A percentile compares a stretch with the other conserved stretches of the same genome.
phyloP scores from a whole-genome alignment of 108 stramenopile species.

The Fistulifera pelliculosa region DNA sequence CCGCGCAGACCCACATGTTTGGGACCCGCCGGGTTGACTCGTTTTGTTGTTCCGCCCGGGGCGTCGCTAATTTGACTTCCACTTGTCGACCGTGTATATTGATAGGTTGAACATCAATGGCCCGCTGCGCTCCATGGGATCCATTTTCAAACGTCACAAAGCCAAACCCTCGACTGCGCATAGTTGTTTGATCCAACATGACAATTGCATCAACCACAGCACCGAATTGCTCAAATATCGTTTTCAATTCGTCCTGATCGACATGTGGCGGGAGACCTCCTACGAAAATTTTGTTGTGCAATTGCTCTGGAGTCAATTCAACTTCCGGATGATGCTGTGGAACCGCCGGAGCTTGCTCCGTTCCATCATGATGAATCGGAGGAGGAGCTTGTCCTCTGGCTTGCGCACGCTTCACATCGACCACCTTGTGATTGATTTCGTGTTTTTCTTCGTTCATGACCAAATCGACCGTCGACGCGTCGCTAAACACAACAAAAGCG shows the following conservation, averaged over 20 bases:
- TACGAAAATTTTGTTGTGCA: slow-evolving; percentile 47
- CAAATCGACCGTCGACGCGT: slow-evolving; percentile 70
- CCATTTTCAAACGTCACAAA: slow-evolving; percentile 88
- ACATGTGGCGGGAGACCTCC: slow-evolving; percentile 67
- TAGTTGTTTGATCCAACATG: slow-evolving; percentile 72
- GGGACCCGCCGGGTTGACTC: slow-evolving; percentile 37
- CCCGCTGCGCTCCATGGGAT: slow-evolving; percentile 64
- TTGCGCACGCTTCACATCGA: slow-evolving; percentile 86
- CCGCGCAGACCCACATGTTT: slow-evolving; percentile 46
- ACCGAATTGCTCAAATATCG: slow-evolving; percentile 81
- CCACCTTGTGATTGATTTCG: slow-evolving; percentile 84
- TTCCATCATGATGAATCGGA: slow-evolving; percentile 48
- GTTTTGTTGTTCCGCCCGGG: slow-evolving; percentile 53
- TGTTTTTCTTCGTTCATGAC: slow-evolving; percentile 64
- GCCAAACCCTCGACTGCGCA: slow-evolving; percentile 79
- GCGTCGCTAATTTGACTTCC: slow-evolving; percentile 82
- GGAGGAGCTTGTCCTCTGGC: slow-evolving; percentile 78
- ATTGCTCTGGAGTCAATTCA: slow-evolving; percentile 53
- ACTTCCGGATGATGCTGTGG: not conserved
- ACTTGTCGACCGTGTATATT: slow-evolving; percentile 65
- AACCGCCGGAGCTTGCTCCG: not conserved
- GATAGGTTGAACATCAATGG: slow-evolving; percentile 67
- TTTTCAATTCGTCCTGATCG: slow-evolving; percentile 70
- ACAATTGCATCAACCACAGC: slow-evolving; percentile 75
- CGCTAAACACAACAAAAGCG: slow-evolving; percentile 84